phyloP scores from a whole-genome alignment of 495 filamentous ascomycete species.

The Evernia prunastri region DNA sequence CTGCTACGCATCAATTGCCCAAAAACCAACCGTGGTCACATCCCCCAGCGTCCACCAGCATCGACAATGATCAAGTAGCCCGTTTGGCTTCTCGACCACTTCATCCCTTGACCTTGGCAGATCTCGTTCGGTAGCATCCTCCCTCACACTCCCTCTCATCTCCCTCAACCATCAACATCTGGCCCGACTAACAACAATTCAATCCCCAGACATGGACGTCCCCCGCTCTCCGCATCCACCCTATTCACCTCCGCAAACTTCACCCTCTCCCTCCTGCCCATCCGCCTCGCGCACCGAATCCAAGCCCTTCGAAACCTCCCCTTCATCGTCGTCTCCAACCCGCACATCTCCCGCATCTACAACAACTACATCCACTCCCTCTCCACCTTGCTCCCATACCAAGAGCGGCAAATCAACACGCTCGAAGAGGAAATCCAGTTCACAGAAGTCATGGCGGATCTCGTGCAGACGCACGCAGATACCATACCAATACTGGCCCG shows the following conservation, averaged over 20 bases:
- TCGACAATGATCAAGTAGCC: slow-evolving; percentile 66
- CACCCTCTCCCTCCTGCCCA: slow-evolving; percentile 84
- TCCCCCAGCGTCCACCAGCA: slow-evolving; percentile 31
- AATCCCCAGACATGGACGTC: slow-evolving; percentile 68
- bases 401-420: slow-evolving; percentile 65
- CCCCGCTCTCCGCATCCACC: slow-evolving; percentile 71
- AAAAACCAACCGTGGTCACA: slow-evolving; percentile 12
- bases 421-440: slow-evolving; percentile 86
- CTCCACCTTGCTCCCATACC: slow-evolving; percentile 79
- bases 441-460: slow-evolving; percentile 83
- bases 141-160: no score
- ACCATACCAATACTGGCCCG: slow-evolving; percentile 89
- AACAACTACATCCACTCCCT: slow-evolving; percentile 90
- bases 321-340: slow-evolving; percentile 95
- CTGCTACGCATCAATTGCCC: slow-evolving; percentile 7
- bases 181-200: slow-evolving; percentile 6
- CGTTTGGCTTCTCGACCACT: slow-evolving; percentile 70
- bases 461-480: slow-evolving; percentile 87
- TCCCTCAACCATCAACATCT: no score
- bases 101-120: slow-evolving; percentile 74
- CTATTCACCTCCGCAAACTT: slow-evolving; percentile 89
- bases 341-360: slow-evolving; percentile 86
- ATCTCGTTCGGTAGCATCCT: slow-evolving; percentile 69
- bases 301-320: slow-evolving; percentile 87
- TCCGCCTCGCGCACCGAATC: slow-evolving; percentile 90